These are phyloP conservation scores for Scutellaria galericulata DNA, from an alignment of 257 asterid species.

Conservation along the genomic window DNA sequence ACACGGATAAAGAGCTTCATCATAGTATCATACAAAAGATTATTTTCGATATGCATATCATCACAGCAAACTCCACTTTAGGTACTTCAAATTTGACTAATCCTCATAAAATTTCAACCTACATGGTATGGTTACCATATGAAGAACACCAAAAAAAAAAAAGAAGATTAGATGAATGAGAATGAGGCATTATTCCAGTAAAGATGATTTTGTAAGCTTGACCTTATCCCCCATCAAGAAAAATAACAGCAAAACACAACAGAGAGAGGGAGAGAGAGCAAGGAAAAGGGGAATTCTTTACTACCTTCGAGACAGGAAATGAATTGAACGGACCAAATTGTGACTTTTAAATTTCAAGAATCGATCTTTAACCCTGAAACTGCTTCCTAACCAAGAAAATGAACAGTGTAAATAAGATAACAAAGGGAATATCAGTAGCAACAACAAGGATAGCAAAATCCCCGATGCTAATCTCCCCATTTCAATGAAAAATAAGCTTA, in stretches of 20 bases:
- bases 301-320: slow-evolving; percentile 40
- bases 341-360: slow-evolving; percentile 39
- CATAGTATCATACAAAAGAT: background rate
- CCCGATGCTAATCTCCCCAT: slow-evolving; percentile 42
- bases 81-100: background rate
- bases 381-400: slow-evolving; percentile 37
- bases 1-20: background rate
- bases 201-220: background rate
- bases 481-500: slow-evolving; percentile 19
- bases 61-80: background rate
- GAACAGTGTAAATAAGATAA: slow-evolving; percentile 23
- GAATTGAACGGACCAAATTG: slow-evolving; percentile 37
- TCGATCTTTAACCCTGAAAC: slow-evolving; percentile 33
- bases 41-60: background rate
- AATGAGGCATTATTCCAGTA: background rate
- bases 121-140: background rate
- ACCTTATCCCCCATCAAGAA: background rate
- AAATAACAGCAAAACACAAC: background rate
- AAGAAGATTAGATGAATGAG: background rate
- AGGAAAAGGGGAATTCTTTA: background rate
- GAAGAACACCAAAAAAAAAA: background rate
- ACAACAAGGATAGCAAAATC: slow-evolving; percentile 36
- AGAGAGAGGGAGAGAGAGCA: background rate
- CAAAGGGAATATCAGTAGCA: slow-evolving; percentile 36
- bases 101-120: background rate